Evolutionary conservation across 345 rosid species (phyloP), one percentile per base, ranked within the genome.

Genomic region (Euphorbia peplus): DNA sequence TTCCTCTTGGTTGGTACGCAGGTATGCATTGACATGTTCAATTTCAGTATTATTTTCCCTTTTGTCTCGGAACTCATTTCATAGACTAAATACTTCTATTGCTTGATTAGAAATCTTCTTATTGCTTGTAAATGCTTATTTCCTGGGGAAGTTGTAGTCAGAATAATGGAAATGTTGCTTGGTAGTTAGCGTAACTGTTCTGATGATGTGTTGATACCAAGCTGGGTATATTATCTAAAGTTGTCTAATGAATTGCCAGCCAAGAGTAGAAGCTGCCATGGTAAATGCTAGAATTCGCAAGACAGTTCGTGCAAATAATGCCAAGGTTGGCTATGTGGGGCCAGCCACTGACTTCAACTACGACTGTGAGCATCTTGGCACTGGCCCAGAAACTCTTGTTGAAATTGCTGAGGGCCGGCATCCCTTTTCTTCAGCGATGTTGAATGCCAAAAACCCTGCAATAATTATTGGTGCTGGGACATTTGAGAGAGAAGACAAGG

Each of bases 241-340:
- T 73, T 37, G 46, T 25, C 74, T 44, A n/a, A 51, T 55, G n/a
- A 65, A 69, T 82, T 76, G 68, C 66, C 89, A 95, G 98, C 97
- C 97, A 18, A 88, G 98, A 69, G 87, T 88, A 21, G 99, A 95
- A 86, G 99, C 98, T 81, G 97, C 98, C 41, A 86, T 92, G 91
- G 90, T 95, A 66, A 90, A 92, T 80, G 99, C 98, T 13, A 90
- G 99, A 83, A 95, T 95, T 73, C 82, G 79, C 63, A 90, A 92
- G 90, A 84, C 98, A 0, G 95, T 95, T 57, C 82, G 91, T 64
- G 97, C 88, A 51, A 76, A 78, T 14, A 84, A 88, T 32, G 98
- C 99, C 24, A 90, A 90, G 77, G 98, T 95, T 70, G 98, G 87
- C 16, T 95, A 92, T 60, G 67, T 95, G 71, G 99, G 99, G 63